Evolutionary conservation across 306 rosid genomes (phyloP).

Genomic region (Crotalaria pallida): DNA sequence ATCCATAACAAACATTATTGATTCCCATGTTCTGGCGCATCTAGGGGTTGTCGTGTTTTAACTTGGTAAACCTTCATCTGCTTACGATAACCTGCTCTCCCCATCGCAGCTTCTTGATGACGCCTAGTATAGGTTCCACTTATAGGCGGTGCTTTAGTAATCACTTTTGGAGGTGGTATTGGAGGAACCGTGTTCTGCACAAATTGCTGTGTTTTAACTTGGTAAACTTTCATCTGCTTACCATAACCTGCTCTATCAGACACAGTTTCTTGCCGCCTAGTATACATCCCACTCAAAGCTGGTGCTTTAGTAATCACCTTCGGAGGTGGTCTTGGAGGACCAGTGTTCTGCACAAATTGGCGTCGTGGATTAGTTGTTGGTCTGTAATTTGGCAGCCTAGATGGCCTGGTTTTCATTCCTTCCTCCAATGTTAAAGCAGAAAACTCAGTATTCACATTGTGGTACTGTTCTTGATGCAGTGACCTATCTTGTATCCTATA

Average conservation of each 20-base stretch:
- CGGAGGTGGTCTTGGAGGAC: conserved; percentile 56
- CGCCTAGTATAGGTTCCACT: conserved; percentile 41
- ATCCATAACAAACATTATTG: conserved; percentile 25
- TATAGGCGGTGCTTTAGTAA: conserved; percentile 32
- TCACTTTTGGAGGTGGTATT: conserved; percentile 62
- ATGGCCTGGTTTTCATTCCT: conserved; percentile 27
- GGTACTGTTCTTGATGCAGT: conserved; percentile 34
- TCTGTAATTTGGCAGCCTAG: conserved; percentile 29
- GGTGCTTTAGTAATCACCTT: conserved; percentile 57
- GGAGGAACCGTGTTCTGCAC: conserved; percentile 45
- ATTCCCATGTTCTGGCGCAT: conserved; percentile 27
- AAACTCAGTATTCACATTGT: conserved; percentile 27
- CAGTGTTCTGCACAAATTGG: conserved; percentile 29
- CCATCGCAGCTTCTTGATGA: conserved; percentile 42
- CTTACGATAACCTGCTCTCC: conserved; percentile 37
- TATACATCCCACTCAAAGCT: conserved; percentile 29
- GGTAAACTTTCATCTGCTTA: conserved; percentile 54
- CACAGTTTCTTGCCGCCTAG: conserved; percentile 46
- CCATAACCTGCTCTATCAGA: conserved; percentile 29
- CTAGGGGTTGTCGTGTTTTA: conserved; percentile 41
- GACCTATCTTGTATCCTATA: conserved; percentile 33
- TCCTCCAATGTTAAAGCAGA: conserved; percentile 34
- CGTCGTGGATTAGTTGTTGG: conserved; percentile 30
- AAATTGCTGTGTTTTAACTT: conserved; percentile 42
- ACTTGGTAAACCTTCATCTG: conserved; percentile 54